phyloP scores from a whole-genome alignment of 2,329 filamentous ascomycete species.

The Apiospora sp. region DNA sequence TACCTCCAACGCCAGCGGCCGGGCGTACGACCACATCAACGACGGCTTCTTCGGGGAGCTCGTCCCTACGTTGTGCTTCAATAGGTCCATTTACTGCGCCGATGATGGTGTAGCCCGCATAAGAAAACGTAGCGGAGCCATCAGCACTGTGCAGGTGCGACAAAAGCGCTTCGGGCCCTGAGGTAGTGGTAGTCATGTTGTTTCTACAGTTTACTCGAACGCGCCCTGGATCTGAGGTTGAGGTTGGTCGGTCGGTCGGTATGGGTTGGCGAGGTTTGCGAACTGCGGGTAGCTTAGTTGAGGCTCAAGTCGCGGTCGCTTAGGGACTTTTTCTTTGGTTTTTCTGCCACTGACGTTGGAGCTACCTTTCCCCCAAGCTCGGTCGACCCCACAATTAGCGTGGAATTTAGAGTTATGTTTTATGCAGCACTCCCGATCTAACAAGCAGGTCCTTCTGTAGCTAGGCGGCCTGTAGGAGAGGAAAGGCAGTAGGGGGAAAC shows the following conservation, averaged over 20 bases:
- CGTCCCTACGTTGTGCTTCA: slow-evolving; percentile 87
- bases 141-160: slow-evolving; percentile 75
- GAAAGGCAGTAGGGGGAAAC: neutral
- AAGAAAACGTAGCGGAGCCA: slow-evolving; percentile 80
- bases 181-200: slow-evolving; percentile 47
- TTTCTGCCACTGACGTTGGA: slow-evolving; percentile 28
- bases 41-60: slow-evolving; percentile 88
- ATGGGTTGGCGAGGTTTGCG: neutral
- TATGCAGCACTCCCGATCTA: slow-evolving; percentile 18
- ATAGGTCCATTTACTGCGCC: slow-evolving; percentile 92
- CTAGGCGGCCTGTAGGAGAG: too few relatives aligned
- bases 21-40: slow-evolving; percentile 92
- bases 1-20: slow-evolving; percentile 82
- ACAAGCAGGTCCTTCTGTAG: neutral
- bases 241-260: neutral
- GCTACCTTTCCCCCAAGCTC: neutral
- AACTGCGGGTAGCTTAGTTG: slow-evolving; percentile 1
- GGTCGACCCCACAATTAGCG: neutral
- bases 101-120: slow-evolving; percentile 80
- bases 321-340: slow-evolving; percentile 28
- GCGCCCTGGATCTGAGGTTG: neutral
- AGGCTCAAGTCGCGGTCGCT: slow-evolving; percentile 16
- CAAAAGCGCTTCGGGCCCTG: slow-evolving; percentile 60
- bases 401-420: slow-evolving; percentile 19
- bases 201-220: neutral